Evolutionary conservation across 129 eudicot genomes (phyloP).

Genomic region (Centella asiatica): DNA sequence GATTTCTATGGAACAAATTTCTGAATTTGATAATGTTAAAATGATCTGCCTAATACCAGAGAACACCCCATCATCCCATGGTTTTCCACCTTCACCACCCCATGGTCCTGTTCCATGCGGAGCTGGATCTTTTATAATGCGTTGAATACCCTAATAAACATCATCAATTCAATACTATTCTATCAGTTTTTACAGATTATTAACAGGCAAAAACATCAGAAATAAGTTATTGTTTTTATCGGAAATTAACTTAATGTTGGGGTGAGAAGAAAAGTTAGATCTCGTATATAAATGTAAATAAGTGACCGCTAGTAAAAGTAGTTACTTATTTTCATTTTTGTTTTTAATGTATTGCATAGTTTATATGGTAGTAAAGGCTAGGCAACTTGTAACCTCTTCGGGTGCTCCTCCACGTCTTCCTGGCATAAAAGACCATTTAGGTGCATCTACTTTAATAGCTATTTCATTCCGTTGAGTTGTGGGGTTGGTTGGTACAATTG

Average conservation of each 20-base stretch:
- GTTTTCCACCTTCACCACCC: conserved; percentile 69
- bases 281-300: no score
- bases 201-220: no score
- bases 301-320: background rate
- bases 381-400: conserved; percentile 26
- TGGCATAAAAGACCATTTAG: conserved; percentile 21
- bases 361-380: background rate
- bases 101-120: conserved; percentile 48
- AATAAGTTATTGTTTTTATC: no score
- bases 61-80: conserved; percentile 61
- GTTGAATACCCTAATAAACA: conserved; percentile 17
- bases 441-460: conserved; percentile 4
- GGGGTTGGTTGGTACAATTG: background rate
- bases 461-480: conserved; percentile 4
- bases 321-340: background rate
- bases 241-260: no score
- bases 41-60: conserved; percentile 45
- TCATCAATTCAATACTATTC: background rate
- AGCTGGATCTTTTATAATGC: conserved; percentile 40
- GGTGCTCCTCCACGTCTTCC: conserved; percentile 29
- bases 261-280: no score
- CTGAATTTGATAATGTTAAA: conserved; percentile 26
- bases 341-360: background rate
- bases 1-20: conserved; percentile 40
- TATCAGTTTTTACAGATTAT: no score